Base-by-base conservation (phyloP, 345 rosid species). In the Sonneratia alba region DNA sequence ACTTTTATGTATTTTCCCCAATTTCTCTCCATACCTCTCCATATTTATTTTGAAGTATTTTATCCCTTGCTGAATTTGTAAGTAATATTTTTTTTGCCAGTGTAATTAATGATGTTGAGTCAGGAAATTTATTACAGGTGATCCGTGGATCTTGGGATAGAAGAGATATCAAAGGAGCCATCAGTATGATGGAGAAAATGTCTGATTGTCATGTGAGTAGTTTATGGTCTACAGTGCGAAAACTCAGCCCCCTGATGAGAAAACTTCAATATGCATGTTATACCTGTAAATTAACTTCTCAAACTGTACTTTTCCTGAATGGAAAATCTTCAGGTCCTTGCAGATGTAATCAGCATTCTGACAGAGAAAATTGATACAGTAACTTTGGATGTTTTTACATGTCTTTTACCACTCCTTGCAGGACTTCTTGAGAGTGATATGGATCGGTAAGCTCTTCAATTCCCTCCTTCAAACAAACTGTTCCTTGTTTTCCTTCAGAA, bases 81-180 rank as follows among this genome's bases (percentile, higher is more conserved):
- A 27, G 32, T 27, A 27, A 27, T 27, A 27, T 27, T 27, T 27
- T 27, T 27, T 27, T 27, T 27, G 32, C 32, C 63, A n/a, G 3
- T 57, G 63, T 57, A n/a, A 57, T 19, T 57, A 57, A 32, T 57
- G 63, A 6, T 22, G 65, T 40, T 13, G 15, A 36, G 24, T 73
- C 22, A 18, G 73, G 32, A 70, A 32, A 19, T 71, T 71, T 4
- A 43, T 64, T 85, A 65, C 80, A 96, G 99, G 94, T 79, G 71
- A 88, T 92, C 77, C 84, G 81, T 80, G 86, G 97, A 83, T 88
- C 80, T 73, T 96, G 99, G 98, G 91, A 86, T 77, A 89, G 97
- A 76, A 87, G 81, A 77, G 97, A 92, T 81, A 75, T 92, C 32
- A 96, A 85, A 75, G 96, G 92, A 74, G 84, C 85, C 21, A 83